Conservation (phyloP, 1,139 yeast species). For the Kluyveromyces sp. region DNA sequence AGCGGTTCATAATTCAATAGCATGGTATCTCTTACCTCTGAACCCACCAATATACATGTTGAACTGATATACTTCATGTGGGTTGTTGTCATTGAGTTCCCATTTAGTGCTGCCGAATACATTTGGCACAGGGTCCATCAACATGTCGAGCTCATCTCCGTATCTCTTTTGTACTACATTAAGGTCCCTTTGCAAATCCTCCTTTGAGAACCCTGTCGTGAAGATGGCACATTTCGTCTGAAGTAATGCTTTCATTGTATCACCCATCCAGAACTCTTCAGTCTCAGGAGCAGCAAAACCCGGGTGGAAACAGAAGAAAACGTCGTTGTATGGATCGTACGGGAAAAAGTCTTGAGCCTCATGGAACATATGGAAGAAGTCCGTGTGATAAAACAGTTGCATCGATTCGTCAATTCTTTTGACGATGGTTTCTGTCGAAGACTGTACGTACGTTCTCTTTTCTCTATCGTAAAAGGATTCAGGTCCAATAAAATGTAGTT, state of each 20-base stretch:
- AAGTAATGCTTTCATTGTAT: constrained; percentile 74
- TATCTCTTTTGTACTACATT: constrained; percentile 61
- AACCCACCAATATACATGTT: constrained; percentile 84
- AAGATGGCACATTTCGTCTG: constrained; percentile 91
- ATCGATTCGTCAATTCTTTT: constrained; percentile 71
- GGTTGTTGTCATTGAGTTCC: constrained; percentile 86
- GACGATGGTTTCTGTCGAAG: constrained; percentile 52
- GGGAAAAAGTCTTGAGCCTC: constrained; percentile 94
- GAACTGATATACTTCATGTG: constrained; percentile 87
- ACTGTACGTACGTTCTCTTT: constrained; percentile 45
- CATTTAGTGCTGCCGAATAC: constrained; percentile 81
- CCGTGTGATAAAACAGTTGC: constrained; percentile 75
- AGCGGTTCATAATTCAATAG: constrained; percentile 37
- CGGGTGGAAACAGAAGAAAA: constrained; percentile 91
- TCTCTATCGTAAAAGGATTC: constrained; percentile 73
- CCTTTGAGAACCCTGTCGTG: constrained; percentile 81
- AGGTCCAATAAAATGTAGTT: constrained; percentile 90
- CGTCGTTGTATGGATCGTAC: constrained; percentile 91
- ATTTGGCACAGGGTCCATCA: constrained; percentile 70
- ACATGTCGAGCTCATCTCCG: constrained; percentile 69
- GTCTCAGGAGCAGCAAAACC: constrained; percentile 84
- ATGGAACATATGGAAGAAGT: constrained; percentile 84
- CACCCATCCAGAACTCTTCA: constrained; percentile 82
- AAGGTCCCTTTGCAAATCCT: constrained; percentile 65
- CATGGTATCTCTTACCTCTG: constrained; percentile 95